Base-by-base conservation (phyloP, 805 yeast genomes). In the Maudiozyma bulderi region DNA sequence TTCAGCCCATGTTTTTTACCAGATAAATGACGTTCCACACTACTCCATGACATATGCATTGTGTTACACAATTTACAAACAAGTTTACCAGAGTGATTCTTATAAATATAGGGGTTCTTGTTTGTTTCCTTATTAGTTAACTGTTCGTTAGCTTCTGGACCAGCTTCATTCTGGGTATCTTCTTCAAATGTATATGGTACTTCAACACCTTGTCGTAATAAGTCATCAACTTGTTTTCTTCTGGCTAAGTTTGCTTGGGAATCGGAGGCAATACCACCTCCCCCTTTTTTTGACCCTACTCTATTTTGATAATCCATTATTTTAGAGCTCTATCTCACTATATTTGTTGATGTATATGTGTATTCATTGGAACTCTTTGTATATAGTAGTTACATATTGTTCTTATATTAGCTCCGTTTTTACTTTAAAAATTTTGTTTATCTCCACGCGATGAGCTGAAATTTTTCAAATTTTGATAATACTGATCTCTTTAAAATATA, bases 61-160 rank as follows among this genome's bases (percentile, higher is more conserved):
- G 98, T 90, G 34, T 82, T 70, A 64, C 99, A 91, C 26, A 91
- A 72, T 50, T 80, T 75, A 62, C 99, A 91, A 57, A 90, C 97
- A 28, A 86, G 70, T 50, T 81, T 72, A 5, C 97, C 97, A n/a
- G 84, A 67, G 60, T 84, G 90, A 60, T 87, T 89, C 56, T 79
- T 79, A 67, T 82, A 81, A 8, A 88, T 87, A 62, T 90, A 90
- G 0, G 97, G 97, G 47, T 63, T 59, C 44, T 52, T 56, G 26
- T 60, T 52, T 6, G 48, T 31, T n/a, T 47, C 44, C 29, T 45
- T 52, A 33, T 50, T 56, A 31, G 29, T 37, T 56, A 84, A 93
- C 31, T 73, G 72, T 7, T 39, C 20, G 30, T 39, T 29, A 20
- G 44, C 42, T 57, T 86, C 95, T 33, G 73, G 72, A 20, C 77